These are phyloP conservation scores for Fragaria nilgerrensis DNA, from an alignment of 306 rosid species.

Conservation along the genomic window DNA sequence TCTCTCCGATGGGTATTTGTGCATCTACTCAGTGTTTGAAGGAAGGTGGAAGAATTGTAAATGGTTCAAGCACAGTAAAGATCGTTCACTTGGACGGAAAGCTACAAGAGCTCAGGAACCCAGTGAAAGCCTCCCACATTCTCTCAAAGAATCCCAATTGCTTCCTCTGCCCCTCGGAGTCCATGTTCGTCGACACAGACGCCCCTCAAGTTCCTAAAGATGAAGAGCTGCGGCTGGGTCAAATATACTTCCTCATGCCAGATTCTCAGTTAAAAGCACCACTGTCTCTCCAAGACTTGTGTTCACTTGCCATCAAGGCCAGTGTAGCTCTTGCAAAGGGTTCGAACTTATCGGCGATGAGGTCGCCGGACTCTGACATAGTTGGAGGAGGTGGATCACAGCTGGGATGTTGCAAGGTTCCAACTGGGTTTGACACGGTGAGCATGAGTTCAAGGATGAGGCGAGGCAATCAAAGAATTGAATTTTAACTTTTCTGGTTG, in stretches of 20 bases:
- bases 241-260: conserved; percentile 56
- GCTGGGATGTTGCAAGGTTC: not conserved
- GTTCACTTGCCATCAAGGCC: conserved; percentile 56
- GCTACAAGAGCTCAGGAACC: conserved; percentile 47
- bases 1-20: conserved; percentile 50
- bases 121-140: conserved; percentile 42
- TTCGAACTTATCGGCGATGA: not conserved
- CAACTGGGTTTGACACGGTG: not conserved
- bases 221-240: conserved; percentile 54
- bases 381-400: not conserved
- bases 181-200: conserved; percentile 41
- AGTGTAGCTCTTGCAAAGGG: conserved; percentile 41
- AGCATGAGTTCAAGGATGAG: not conserved
- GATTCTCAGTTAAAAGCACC: conserved; percentile 25
- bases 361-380: not conserved
- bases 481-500: not conserved
- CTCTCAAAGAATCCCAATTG: conserved; percentile 52
- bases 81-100: conserved; percentile 49
- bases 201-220: conserved; percentile 27
- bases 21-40: conserved; percentile 38
- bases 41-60: conserved; percentile 19
- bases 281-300: conserved; percentile 51
- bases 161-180: conserved; percentile 53
- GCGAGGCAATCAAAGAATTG: conserved; percentile 19
- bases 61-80: conserved; percentile 33